Base-by-base conservation (phyloP, 352 stramenopile genomes). In the Phytophthora sansomeana region DNA sequence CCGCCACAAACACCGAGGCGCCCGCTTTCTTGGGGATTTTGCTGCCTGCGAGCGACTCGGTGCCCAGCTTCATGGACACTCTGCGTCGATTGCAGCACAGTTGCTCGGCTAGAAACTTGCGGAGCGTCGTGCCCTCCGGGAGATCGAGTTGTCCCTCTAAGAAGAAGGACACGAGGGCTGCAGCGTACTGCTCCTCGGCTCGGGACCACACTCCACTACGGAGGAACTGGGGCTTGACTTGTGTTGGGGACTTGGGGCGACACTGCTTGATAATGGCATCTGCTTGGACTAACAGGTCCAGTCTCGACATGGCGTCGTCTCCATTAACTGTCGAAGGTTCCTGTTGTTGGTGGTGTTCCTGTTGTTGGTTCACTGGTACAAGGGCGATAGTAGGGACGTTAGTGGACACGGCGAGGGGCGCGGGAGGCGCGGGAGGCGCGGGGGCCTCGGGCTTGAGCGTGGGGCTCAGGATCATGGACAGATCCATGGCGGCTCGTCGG, bases 11-110 rank as follows among this genome's bases (percentile, higher is more conserved):
- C 24, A 86, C 81, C 2, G 81, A 87, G 14, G 78, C 80, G 19
- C 83, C 83, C 10, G 91, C 75, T 48, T 90, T 91, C 30, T 65
- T 80, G 11, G 82, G 82, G 58, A 93, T 86, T 65, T 83, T 82
- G 42, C 75, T 74, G 28, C 75, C 69, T 13, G 77, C 82, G 41
- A 93, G 80, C 4, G 73, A 69, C 63, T 84, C 81, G n/a, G 85
- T 90, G 36, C 76, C 81, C 32, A 92, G 68, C 56, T 92, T 92
- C 75, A 89, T 92, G 26, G 79, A 88, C 16, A 92, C 77, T n/a
- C 84, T 75, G 17, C 79, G 76, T 29, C 78, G 77, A 50, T 87
- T 87, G 73, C 84, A 92, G 62, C 72, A 69, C 16, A 92, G 67
- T 54, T 87, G 72, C 33, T 91, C 81, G 11, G 84, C 84, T 9